Conservation (phyloP, 2,329 filamentous ascomycete species). For the Cercospora sp. region DNA sequence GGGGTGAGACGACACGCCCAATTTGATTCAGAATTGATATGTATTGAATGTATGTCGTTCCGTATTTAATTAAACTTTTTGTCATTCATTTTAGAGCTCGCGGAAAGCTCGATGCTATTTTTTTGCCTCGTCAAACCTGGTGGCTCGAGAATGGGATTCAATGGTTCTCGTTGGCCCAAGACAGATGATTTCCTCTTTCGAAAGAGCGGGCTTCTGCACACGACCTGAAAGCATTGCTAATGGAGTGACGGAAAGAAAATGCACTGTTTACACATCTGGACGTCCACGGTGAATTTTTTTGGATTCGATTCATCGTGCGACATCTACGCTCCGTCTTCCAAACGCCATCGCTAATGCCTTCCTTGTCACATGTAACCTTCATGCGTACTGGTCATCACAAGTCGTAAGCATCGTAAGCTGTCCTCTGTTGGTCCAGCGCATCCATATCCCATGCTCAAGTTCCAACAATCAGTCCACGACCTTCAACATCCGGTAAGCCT, state of each 20-base stretch:
- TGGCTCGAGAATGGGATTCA: not conserved
- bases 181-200: too few relatives aligned
- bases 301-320: not conserved
- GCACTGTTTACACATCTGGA: not conserved
- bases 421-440: not conserved
- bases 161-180: too few relatives aligned
- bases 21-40: too few relatives aligned
- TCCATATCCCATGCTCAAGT: not conserved
- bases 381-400: not conserved
- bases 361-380: not conserved
- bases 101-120: too few relatives aligned
- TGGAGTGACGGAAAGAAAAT: not conserved
- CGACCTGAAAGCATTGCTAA: not conserved
- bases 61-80: too few relatives aligned
- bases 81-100: too few relatives aligned
- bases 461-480: conserved; percentile 53
- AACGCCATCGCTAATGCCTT: not conserved
- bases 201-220: not conserved
- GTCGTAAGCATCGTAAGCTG: not conserved
- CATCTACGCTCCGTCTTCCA: not conserved
- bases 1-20: too few relatives aligned
- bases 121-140: not conserved
- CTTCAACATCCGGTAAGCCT: conserved; percentile 58
- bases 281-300: not conserved
- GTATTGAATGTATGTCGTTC: too few relatives aligned